A percentile compares a stretch with the other conserved stretches of the same genome.
These are phyloP conservation scores for Fusarium dlaminii DNA, from an alignment of 2,329 filamentous ascomycete genomes.

Conservation along the genomic window DNA sequence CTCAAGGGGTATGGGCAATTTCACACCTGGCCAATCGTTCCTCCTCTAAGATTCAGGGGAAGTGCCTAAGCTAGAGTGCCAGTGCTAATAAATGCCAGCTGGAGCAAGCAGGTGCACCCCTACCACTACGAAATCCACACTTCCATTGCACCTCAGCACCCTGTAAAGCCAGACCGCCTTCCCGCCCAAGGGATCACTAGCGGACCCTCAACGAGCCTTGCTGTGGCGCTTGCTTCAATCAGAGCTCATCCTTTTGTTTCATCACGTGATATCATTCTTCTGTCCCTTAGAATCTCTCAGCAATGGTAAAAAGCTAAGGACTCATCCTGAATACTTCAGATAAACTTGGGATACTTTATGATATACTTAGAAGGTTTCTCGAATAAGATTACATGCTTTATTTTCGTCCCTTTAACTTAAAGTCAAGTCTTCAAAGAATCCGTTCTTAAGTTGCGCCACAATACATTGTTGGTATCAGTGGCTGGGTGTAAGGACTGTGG, in stretches of 20 bases:
- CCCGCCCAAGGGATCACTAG: conserved; percentile 36
- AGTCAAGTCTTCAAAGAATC: not conserved
- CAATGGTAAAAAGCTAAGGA: not conserved
- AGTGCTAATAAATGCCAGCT: conserved; percentile 15
- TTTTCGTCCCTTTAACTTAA: not conserved
- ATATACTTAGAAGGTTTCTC: too few relatives aligned
- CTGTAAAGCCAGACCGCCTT: conserved; percentile 43
- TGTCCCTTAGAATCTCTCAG: not conserved
- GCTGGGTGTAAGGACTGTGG: conserved; percentile 14
- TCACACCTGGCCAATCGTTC: conserved; percentile 47
- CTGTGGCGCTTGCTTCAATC: conserved; percentile 24
- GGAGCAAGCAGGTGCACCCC: conserved; percentile 17
- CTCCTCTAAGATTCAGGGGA: conserved; percentile 45
- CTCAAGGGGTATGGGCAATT: conserved; percentile 46
- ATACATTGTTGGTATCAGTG: not conserved
- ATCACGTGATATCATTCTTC: conserved; percentile 19
- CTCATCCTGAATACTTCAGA: not conserved
- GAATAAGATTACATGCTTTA: too few relatives aligned
- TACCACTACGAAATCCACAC: conserved; percentile 34
- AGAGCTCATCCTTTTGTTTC: conserved; percentile 28
- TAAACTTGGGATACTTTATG: not conserved
- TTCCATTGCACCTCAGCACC: conserved; percentile 2
- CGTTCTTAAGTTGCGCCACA: conserved; percentile 5
- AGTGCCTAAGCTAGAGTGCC: conserved; percentile 29
- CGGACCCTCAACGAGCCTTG: conserved; percentile 27